phyloP scores from a whole-genome alignment of 169 alveolate species.

The Plasmodium inui region DNA sequence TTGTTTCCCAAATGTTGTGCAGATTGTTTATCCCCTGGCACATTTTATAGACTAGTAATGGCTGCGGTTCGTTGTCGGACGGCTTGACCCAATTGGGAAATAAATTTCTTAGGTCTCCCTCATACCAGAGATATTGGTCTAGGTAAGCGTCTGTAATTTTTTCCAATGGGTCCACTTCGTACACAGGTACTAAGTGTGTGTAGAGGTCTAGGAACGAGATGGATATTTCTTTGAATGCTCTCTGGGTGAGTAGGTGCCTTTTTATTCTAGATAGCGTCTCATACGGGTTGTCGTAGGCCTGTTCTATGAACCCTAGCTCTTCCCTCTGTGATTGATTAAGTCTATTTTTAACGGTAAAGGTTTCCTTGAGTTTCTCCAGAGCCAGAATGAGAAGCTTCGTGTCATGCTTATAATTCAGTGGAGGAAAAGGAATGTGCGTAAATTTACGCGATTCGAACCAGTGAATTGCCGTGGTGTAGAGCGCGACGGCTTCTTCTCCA shows the following conservation, averaged over 20 bases:
- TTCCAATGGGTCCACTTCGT: conserved; percentile 99
- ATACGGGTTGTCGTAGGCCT: conserved; percentile 99
- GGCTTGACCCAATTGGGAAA: conserved; percentile 99
- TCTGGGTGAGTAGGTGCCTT: conserved; percentile 98
- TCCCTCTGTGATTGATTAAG: conserved; percentile 98
- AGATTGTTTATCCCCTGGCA: conserved; percentile 99
- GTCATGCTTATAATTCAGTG: conserved; percentile 99
- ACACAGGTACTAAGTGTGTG: conserved; percentile 99
- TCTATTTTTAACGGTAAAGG: conserved; percentile 96
- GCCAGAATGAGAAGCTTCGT: conserved; percentile 98
- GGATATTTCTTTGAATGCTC: conserved; percentile 99
- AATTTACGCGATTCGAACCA: conserved; percentile 99
- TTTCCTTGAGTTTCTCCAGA: conserved; percentile 98
- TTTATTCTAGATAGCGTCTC: conserved; percentile 99
- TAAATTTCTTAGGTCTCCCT: conserved; percentile 97
- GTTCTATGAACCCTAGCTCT: conserved; percentile 99
- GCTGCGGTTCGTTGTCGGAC: conserved; percentile 99
- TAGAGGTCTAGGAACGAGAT: conserved; percentile 99
- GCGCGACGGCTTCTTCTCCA: conserved; percentile 99
- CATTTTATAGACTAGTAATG: conserved; percentile 98
- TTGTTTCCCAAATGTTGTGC: conserved; percentile 97
- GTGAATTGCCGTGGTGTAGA: conserved; percentile 98
- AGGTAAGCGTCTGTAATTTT: conserved; percentile 99
- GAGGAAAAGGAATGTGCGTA: conserved; percentile 99
- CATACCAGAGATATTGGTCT: conserved; percentile 99